Evolutionary conservation across 495 filamentous ascomycete species (phyloP), one percentile per base, ranked within the genome.

Genomic region (Penicillium lagena): DNA sequence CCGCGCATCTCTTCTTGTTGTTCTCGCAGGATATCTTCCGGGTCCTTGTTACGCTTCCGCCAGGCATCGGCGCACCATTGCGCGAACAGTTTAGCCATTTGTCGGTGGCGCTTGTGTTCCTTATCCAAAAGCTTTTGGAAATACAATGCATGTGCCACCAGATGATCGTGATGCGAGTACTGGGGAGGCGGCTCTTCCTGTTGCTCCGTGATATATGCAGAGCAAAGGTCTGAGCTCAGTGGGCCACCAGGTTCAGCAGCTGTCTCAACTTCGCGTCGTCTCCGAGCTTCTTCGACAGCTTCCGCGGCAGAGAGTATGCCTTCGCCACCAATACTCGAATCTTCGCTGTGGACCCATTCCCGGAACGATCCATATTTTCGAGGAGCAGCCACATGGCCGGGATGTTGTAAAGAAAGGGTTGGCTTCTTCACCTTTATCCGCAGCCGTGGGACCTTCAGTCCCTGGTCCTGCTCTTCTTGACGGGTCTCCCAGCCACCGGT

Each of bases 81-180:
- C 7, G 70, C 70, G 39, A 71, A 59, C 29, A 66, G 47, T 37
- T 62, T 69, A 28, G 70, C 70, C 39, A 55, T 71, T 12, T 72
- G 59, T 8, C 67, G 68, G 47, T 97, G 94, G 10, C 82, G 77
- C 50, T 76, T 78, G 44, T 85, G 79, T 60, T 97, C 94, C 42
- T 80, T 73, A 15, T 82, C 66, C 69, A 96, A 75, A 33, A 95
- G 69, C 49, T 77, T 82, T 34, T 87, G 80, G 53, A 97, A 90
- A 50, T 89, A 79, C 9, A 86, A 50, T 36, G 87, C 88, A 52
- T 95, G 89, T 11, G 82, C 80, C 35, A 87, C 76, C 7, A 97
- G 73, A 55, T 96, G 86, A 56, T 96, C 90, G 45, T 79, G 76
- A 55, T 96, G 90, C 12, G 82, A 81, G 67, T 87, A 96, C 42